These are phyloP conservation scores for Pisolithus orientalis DNA, from an alignment of 768 basidiomycete species.

Conservation along the genomic window DNA sequence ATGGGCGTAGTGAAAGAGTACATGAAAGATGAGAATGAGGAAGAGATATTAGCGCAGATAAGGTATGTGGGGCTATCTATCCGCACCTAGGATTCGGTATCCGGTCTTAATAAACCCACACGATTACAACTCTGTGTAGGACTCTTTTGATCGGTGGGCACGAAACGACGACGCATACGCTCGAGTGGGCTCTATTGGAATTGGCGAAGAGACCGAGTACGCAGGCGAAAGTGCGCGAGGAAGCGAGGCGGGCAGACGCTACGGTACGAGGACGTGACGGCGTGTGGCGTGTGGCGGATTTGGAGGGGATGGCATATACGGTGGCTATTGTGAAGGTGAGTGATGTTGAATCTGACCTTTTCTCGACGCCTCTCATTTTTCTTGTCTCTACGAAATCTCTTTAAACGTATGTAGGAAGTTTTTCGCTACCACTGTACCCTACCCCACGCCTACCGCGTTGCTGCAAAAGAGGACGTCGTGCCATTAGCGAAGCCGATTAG, in stretches of 20 bases:
- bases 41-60: constrained; percentile 46
- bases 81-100: not conserved
- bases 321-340: constrained; percentile 15
- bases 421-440: constrained; percentile 31
- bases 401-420: constrained; percentile 15
- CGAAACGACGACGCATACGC: constrained; percentile 51
- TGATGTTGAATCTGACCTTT: not conserved
- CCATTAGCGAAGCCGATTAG: constrained; percentile 26
- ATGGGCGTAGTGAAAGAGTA: constrained; percentile 23
- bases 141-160: constrained; percentile 41
- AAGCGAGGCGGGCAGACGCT: constrained; percentile 5
- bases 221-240: constrained; percentile 11
- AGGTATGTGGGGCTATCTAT: constrained; percentile 13
- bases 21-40: constrained; percentile 42
- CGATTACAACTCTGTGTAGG: constrained; percentile 10
- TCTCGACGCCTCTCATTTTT: not conserved
- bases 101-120: not conserved
- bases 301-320: constrained; percentile 2
- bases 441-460: constrained; percentile 26
- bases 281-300: constrained; percentile 7
- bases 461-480: constrained; percentile 28
- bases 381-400: not conserved
- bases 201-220: constrained; percentile 10
- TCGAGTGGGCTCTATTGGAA: constrained; percentile 24
- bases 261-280: constrained; percentile 8